Conservation (phyloP, 1,284 basidiomycete species). For the Cutaneotrichosporon cutaneum region DNA sequence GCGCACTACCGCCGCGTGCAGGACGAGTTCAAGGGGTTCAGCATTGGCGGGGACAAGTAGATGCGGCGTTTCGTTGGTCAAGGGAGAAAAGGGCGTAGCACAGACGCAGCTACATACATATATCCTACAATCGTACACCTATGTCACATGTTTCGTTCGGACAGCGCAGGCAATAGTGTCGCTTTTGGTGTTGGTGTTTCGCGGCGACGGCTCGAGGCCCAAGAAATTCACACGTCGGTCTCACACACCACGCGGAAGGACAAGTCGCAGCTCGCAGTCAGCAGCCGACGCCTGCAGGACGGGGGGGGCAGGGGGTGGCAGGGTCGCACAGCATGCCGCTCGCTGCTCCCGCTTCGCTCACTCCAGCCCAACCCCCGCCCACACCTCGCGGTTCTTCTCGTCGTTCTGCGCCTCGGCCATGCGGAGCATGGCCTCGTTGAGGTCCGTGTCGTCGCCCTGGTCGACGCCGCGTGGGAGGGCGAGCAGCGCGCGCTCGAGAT, state of each 20-base stretch:
- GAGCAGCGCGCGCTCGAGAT: constrained; percentile 27
- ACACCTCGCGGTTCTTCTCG: constrained; percentile 19
- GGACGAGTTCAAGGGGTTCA: constrained; percentile 59
- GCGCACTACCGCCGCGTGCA: constrained; percentile 78
- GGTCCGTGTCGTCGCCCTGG: constrained; percentile 11
- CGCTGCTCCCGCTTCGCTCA: too few species aligned
- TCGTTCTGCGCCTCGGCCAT: constrained; percentile 19
- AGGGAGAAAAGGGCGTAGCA: background rate
- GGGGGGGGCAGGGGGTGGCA: too few species aligned
- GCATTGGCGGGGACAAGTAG: constrained; percentile 27
- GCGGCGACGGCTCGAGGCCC: too few species aligned
- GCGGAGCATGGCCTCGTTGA: constrained; percentile 22
- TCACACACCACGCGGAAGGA: too few species aligned
- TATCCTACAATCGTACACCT: background rate
- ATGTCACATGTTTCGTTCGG: background rate
- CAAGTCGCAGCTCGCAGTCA: too few species aligned
- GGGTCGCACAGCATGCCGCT: too few species aligned
- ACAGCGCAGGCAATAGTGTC: background rate
- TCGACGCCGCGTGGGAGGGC: constrained; percentile 22
- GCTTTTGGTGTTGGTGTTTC: background rate
- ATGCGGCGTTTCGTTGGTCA: background rate
- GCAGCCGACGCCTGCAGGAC: too few species aligned
- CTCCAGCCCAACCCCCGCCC: constrained; percentile 11
- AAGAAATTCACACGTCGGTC: too few species aligned
- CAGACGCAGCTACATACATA: constrained; percentile 2